Evolutionary conservation across 75 land plant species (phyloP), one percentile per base, ranked within the genome.

Genomic region (Larix kaempferi): DNA sequence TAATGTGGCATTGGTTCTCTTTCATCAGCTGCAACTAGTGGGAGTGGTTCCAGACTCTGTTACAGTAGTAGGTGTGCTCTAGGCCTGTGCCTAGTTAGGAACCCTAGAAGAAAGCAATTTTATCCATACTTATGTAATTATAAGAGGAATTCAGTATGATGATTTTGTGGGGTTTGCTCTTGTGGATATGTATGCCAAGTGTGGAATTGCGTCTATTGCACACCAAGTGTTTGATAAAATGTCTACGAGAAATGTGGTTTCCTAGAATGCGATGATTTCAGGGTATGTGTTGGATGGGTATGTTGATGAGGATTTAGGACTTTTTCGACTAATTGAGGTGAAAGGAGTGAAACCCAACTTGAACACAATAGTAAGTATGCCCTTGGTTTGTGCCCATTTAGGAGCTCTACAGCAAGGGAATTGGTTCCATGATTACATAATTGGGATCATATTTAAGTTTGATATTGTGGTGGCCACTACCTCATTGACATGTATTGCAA

Each of bases 41-140:
- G 74, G 77, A 10, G 58, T 59, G n/a, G n/a, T 15, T 41, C 95
- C 95, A 0, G 86, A 92, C 78, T 3, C 7, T 16, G 54, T 92
- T 15, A 90, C 95, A 1, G 86, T 92, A 71, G 84, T 86, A 33
- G 75, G 86, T 2, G 73, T 92, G 74, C 78, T 93, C 4, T 85
- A 89, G 6, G 77, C 88, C 6, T 93, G 95, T 79, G 90, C 93
- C 2, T 79, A 78, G 73, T 71, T 81, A 25, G 85, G 87, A 3
- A 19, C 84, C 62, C 83, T 91, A 27, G 80, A 85, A 52, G 84
- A 83, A 0, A 91, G 93, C 13, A 60, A 58, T 73, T 44, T 57
- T 21, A 56, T 76, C 35, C 79, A 78, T 54, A 14, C 19, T 13
- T 41, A 39, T n/a, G 56, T 49, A 39, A 78, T 66, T 44, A 62